phyloP scores from a whole-genome alignment of 306 rosid species.

The Vachellia collinsii region DNA sequence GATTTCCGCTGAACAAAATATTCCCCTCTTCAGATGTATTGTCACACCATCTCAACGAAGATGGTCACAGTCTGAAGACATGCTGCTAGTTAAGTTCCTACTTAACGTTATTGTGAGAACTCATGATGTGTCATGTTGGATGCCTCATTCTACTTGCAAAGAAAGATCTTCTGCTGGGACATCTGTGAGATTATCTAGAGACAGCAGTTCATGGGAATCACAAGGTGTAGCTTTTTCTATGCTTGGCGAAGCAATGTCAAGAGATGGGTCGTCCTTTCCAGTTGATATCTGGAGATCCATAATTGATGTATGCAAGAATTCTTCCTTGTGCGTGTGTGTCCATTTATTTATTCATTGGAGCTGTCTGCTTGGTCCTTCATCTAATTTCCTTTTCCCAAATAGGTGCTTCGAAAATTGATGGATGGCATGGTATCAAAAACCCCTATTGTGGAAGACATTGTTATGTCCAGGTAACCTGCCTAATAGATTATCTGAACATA shows the following conservation, averaged over 20 bases:
- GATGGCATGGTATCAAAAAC: constrained; percentile 70
- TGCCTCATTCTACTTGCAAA: constrained; percentile 36
- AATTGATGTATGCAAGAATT: constrained; percentile 58
- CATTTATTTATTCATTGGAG: neutral
- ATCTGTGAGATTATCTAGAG: constrained; percentile 47
- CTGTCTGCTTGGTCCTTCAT: constrained; percentile 12
- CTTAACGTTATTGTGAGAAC: constrained; percentile 61
- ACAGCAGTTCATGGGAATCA: constrained; percentile 62
- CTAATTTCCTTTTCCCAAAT: constrained; percentile 32
- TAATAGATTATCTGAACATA: constrained; percentile 32
- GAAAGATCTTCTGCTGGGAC: constrained; percentile 42
- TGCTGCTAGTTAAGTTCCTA: constrained; percentile 66
- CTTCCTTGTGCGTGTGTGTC: neutral
- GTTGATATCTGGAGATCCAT: constrained; percentile 73
- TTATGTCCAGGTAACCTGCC: constrained; percentile 68
- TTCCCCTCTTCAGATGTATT: constrained; percentile 54
- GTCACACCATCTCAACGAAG: constrained; percentile 51
- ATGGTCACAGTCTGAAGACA: constrained; percentile 56
- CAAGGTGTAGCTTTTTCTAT: constrained; percentile 69
- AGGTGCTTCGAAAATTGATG: constrained; percentile 84
- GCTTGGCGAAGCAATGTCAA: constrained; percentile 75
- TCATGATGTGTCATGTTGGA: constrained; percentile 51
- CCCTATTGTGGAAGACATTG: constrained; percentile 57
- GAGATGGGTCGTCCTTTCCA: constrained; percentile 61
- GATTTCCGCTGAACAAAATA: constrained; percentile 32